phyloP scores from a whole-genome alignment of 345 rosid species.

The Rubroshorea leprosula region DNA sequence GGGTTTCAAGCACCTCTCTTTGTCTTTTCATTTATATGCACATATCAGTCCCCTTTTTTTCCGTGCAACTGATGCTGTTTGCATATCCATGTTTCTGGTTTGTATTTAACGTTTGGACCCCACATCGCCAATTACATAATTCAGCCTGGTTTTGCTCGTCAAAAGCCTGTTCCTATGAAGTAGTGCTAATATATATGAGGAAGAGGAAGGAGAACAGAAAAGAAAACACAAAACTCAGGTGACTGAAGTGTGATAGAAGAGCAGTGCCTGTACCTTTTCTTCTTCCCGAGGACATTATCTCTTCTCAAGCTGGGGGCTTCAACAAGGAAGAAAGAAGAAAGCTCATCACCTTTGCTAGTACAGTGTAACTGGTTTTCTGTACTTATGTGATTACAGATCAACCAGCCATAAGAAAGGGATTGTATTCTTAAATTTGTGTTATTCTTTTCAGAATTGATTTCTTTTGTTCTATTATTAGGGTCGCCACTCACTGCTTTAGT shows the following conservation, averaged over 20 bases:
- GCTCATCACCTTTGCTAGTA: neutral
- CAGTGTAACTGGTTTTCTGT: neutral
- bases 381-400: neutral
- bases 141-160: conserved; percentile 93
- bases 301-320: conserved; percentile 4
- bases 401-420: neutral
- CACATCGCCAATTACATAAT: conserved; percentile 19
- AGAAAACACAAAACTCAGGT: neutral
- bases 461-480: too few relatives aligned
- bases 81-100: conserved; percentile 24
- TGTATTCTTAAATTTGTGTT: neutral
- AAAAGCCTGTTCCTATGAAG: conserved; percentile 35
- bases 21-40: conserved; percentile 3
- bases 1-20: neutral
- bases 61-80: conserved; percentile 20
- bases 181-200: conserved; percentile 12
- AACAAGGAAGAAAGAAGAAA: conserved; percentile 7
- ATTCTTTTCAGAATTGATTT: too few relatives aligned
- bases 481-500: too few relatives aligned
- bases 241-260: neutral
- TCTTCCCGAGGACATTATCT: conserved; percentile 3
- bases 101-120: conserved; percentile 21
- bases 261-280: neutral
- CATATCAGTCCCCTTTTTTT: conserved; percentile 1
- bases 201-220: neutral